Conservation (phyloP, 495 filamentous ascomycete species). For the Aspergillus bridgeri region DNA sequence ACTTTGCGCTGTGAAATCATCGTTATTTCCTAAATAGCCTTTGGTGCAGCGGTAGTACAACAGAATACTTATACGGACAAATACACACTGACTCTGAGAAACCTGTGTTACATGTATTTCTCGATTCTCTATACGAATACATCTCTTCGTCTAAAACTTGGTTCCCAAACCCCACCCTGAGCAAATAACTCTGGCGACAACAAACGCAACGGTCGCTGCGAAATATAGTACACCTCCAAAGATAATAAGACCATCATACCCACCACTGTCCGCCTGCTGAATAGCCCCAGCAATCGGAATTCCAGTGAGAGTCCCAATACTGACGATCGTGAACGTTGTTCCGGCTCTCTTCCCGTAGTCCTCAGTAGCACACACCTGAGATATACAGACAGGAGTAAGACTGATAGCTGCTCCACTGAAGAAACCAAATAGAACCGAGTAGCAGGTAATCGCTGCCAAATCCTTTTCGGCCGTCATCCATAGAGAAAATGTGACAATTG, state of each 20-base stretch:
- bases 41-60: too few relatives aligned
- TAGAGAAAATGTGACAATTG: slow-evolving; percentile 47
- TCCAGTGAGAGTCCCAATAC: slow-evolving; percentile 62
- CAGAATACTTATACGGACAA: too few relatives aligned
- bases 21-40: too few relatives aligned
- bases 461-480: slow-evolving; percentile 44
- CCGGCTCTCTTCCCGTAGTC: slow-evolving; percentile 62
- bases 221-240: slow-evolving; percentile 53
- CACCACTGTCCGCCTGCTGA: slow-evolving; percentile 19
- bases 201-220: slow-evolving; percentile 42
- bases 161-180: slow-evolving; percentile 35
- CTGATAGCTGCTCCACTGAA: slow-evolving; percentile 56
- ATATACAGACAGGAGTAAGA: slow-evolving; percentile 57
- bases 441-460: slow-evolving; percentile 49
- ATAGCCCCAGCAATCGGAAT: slow-evolving; percentile 72
- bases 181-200: slow-evolving; percentile 43
- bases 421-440: slow-evolving; percentile 59
- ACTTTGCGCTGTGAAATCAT: too few relatives aligned
- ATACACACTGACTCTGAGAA: too few relatives aligned
- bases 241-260: slow-evolving; percentile 47
- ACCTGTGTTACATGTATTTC: neutral
- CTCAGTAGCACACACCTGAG: slow-evolving; percentile 54
- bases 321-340: slow-evolving; percentile 57
- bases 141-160: slow-evolving; percentile 16
- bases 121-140: neutral